Conservation (phyloP, 805 yeast species). For the Pichia gijzeniarum region DNA sequence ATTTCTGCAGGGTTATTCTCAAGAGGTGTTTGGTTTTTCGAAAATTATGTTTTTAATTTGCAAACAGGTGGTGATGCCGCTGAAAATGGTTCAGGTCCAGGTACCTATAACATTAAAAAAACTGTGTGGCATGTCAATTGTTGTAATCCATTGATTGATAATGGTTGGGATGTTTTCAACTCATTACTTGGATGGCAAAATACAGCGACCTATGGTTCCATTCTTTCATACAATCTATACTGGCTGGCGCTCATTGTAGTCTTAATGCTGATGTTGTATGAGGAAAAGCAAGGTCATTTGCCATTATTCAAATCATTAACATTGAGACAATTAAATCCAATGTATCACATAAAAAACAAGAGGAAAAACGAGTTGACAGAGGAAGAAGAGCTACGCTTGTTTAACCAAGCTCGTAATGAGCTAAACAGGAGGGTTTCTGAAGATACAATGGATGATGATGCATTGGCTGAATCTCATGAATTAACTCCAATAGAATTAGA, state of each 20-base stretch:
- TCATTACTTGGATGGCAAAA: conserved; percentile 94
- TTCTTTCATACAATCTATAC: conserved; percentile 76
- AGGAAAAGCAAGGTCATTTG: conserved; percentile 74
- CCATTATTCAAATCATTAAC: conserved; percentile 49
- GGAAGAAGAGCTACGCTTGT: conserved; percentile 43
- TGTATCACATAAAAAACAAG: conserved; percentile 59
- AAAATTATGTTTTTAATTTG: conserved; percentile 53
- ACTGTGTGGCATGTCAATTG: conserved; percentile 94
- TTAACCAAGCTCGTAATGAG: conserved; percentile 32
- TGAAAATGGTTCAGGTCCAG: conserved; percentile 86
- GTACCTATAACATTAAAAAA: conserved; percentile 71
- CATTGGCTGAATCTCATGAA: neutral
- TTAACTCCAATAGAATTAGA: neutral
- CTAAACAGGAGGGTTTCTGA: conserved; percentile 7
- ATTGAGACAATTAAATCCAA: conserved; percentile 53
- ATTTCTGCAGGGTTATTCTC: conserved; percentile 87
- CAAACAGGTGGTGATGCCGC: conserved; percentile 88
- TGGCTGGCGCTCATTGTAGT: conserved; percentile 61
- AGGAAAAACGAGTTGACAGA: conserved; percentile 47
- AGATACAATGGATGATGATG: neutral
- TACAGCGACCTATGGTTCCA: conserved; percentile 86
- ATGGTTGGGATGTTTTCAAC: conserved; percentile 94
- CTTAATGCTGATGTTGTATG: conserved; percentile 57
- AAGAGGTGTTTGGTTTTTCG: conserved; percentile 83
- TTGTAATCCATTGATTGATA: conserved; percentile 82